Evolutionary conservation across 495 filamentous ascomycete genomes (phyloP), one percentile per base, ranked within the genome.

Genomic region (Aspergillus coremiiformis): DNA sequence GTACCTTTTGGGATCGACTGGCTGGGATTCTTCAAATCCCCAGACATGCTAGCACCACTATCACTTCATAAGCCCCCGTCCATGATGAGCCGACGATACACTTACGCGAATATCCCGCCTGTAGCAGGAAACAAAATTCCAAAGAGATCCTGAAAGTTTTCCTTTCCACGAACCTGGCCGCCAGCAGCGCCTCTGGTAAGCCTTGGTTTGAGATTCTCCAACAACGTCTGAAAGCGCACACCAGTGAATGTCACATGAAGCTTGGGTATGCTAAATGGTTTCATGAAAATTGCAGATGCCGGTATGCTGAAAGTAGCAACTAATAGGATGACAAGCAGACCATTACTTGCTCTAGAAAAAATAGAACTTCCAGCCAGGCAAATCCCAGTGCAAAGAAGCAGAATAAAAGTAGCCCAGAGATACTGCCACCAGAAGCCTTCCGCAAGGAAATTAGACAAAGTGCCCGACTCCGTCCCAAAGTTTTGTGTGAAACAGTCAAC

Each of bases 61-160:
- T 43, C 45, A 32, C 20, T 55, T 23, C 19, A 47, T 70, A 32
- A 71, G 66, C 49, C 9, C 62, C 47, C 22, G n/a, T 24, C 43
- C 15, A 27, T 14, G 2, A 39, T 1, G 2, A 27, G 29, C 19
- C 7, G 12, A 11, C 21, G 9, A 20, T 19, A 10, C 39, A 75
- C 78, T 66, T 68, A 80, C 76, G 80, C 80, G 60, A 84, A 84
- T 14, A 84, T 84, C 10, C 80, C 80, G n/a, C 78, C 78, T n/a
- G 89, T 93, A 0, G 89, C 88, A 41, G 89, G 89, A 56, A 91
- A 95, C 10, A 95, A 64, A 51, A 95, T 89, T 14, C 88, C 89
- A 67, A 95, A 95, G 17, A 95, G 74, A 54, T 90, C 82, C 54
- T 90, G 86, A 51, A 88, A 93, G 24, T 77, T 93, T 52, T 87